These are phyloP conservation scores for Arachis hypogaea DNA, from an alignment of 306 rosid species.

Conservation along the genomic window DNA sequence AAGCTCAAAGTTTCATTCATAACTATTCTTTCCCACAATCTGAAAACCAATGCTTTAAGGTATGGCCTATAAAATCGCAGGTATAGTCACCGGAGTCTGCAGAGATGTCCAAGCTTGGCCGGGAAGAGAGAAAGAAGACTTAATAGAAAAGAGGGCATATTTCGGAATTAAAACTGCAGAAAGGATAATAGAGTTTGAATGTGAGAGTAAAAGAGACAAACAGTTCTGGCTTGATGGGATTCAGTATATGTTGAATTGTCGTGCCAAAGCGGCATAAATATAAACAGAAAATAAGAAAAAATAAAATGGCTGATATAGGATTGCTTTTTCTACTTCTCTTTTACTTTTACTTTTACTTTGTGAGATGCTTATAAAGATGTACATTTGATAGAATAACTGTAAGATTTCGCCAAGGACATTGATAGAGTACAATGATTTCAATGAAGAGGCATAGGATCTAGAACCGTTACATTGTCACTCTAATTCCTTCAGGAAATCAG, in stretches of 20 bases:
- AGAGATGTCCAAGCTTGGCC: slow-evolving; percentile 74
- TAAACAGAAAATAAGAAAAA: not conserved
- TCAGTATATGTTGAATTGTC: slow-evolving; percentile 73
- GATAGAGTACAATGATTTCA: slow-evolving; percentile 28
- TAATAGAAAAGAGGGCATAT: slow-evolving; percentile 60
- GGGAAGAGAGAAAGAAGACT: slow-evolving; percentile 62
- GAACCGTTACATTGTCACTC: slow-evolving; percentile 44
- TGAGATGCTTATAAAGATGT: slow-evolving; percentile 37
- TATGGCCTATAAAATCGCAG: slow-evolving; percentile 59
- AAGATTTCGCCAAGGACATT: slow-evolving; percentile 34
- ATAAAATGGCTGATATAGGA: slow-evolving; percentile 19
- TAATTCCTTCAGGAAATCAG: slow-evolving; percentile 72
- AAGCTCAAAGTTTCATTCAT: slow-evolving; percentile 47
- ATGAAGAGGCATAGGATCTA: slow-evolving; percentile 37
- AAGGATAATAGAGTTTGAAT: slow-evolving; percentile 83
- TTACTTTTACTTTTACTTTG: not conserved
- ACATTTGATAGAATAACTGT: slow-evolving; percentile 30
- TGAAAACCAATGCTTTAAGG: slow-evolving; percentile 31
- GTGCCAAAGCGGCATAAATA: slow-evolving; percentile 48
- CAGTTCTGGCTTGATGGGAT: slow-evolving; percentile 85
- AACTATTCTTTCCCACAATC: slow-evolving; percentile 25
- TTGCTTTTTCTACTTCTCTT: slow-evolving; percentile 29
- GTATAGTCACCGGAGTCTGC: slow-evolving; percentile 70
- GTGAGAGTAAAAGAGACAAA: slow-evolving; percentile 71
- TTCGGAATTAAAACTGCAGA: slow-evolving; percentile 78